phyloP scores from a whole-genome alignment of 2,329 filamentous ascomycete genomes.

The Pseudogymnoascus sp. region DNA sequence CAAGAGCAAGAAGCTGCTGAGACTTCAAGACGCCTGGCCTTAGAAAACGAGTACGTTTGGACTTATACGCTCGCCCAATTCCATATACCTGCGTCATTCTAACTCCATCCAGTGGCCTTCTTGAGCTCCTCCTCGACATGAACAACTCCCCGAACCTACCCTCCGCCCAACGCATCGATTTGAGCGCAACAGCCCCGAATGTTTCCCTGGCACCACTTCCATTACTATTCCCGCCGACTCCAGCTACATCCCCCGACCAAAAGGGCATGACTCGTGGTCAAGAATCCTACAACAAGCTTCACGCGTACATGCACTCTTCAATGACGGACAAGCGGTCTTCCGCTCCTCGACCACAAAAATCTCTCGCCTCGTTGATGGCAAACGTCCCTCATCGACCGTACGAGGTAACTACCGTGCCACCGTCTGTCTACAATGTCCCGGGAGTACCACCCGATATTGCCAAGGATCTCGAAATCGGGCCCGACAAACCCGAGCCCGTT shows the following conservation, averaged over 20 bases:
- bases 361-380: conserved; percentile 24
- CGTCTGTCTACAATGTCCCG: conserved; percentile 15
- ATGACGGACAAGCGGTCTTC: neutral
- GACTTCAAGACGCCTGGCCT: conserved; percentile 72
- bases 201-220: conserved; percentile 8
- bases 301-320: conserved; percentile 9
- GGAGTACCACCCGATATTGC: conserved; percentile 29
- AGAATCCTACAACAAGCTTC: conserved; percentile 28
- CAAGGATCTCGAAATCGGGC: conserved; percentile 32
- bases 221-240: neutral
- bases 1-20: conserved; percentile 72
- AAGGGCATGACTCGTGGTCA: conserved; percentile 16
- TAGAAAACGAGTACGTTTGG: conserved; percentile 80
- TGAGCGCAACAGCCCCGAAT: conserved; percentile 34
- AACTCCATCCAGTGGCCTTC: conserved; percentile 56
- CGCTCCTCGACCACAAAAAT: conserved; percentile 21
- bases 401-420: conserved; percentile 26
- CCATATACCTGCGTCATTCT: neutral
- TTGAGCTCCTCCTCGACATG: conserved; percentile 82
- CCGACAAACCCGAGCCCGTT: conserved; percentile 45
- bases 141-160: conserved; percentile 77
- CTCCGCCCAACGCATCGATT: conserved; percentile 62
- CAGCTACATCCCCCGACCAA: neutral
- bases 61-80: neutral
- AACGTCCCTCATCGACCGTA: conserved; percentile 22